phyloP scores from a whole-genome alignment of 2,329 filamentous ascomycete species.

The Penicillium hesseltinei region DNA sequence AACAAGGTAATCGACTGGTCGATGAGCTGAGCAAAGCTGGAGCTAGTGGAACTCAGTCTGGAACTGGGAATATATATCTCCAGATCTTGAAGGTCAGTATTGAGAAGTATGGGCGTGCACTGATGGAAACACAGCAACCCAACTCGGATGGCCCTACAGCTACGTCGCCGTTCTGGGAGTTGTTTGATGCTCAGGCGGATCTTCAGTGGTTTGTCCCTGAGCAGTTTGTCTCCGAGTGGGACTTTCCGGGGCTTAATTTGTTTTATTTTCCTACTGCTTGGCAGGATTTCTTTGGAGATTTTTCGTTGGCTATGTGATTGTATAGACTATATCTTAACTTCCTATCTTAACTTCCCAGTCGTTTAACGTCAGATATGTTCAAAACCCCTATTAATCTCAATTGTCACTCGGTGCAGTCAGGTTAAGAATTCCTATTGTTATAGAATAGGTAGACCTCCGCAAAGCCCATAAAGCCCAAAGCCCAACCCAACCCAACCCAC shows the following conservation, averaged over 20 bases:
- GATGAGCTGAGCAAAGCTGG: slow-evolving; percentile 42
- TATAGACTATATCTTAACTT: neutral
- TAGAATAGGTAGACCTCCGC: too few species aligned
- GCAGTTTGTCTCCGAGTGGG: slow-evolving; percentile 59
- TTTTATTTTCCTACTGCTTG: slow-evolving; percentile 50
- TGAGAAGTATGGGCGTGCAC: slow-evolving; percentile 50
- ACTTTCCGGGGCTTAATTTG: slow-evolving; percentile 55
- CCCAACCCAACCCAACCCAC: too few species aligned
- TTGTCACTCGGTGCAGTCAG: too few species aligned
- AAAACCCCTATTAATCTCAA: neutral
- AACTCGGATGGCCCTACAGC: slow-evolving; percentile 13
- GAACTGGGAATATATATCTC: slow-evolving; percentile 50
- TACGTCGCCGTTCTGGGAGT: slow-evolving; percentile 35
- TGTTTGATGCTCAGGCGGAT: slow-evolving; percentile 45
- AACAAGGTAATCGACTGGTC: slow-evolving; percentile 46
- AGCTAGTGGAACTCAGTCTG: slow-evolving; percentile 34
- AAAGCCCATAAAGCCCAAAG: too few species aligned
- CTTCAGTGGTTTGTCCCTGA: slow-evolving; percentile 55
- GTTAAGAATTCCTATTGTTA: too few species aligned
- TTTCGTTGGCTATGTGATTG: slow-evolving; percentile 24
- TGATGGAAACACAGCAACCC: slow-evolving; percentile 37
- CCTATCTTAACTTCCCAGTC: too few species aligned
- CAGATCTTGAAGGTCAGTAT: slow-evolving; percentile 51
- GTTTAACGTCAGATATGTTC: neutral
- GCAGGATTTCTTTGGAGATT: slow-evolving; percentile 50